Evolutionary conservation across 2,329 filamentous ascomycete genomes (phyloP).

Genomic region (Penicillium hordei): DNA sequence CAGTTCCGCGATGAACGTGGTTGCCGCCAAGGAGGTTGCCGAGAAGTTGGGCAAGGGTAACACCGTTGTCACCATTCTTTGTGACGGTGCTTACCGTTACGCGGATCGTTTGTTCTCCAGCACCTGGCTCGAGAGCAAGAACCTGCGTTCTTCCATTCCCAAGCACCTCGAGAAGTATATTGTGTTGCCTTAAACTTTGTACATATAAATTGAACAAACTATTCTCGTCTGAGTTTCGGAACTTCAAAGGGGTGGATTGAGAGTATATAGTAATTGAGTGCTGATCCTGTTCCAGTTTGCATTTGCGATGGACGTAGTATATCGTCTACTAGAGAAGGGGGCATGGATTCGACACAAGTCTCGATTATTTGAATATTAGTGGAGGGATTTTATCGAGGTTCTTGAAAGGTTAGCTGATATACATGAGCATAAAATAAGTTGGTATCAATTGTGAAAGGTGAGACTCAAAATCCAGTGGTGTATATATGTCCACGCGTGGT

Average conservation of each 20-base stretch:
- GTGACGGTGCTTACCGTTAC: slow-evolving; percentile 96
- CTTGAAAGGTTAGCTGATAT: background rate
- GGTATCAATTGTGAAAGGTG: slow-evolving; percentile 12
- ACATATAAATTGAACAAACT: slow-evolving; percentile 2
- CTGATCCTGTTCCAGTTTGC: no score
- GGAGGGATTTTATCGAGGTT: background rate
- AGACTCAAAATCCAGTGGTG: slow-evolving; percentile 4
- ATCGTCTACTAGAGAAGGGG: background rate
- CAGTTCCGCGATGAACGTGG: slow-evolving; percentile 91
- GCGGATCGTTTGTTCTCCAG: slow-evolving; percentile 89
- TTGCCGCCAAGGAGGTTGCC: slow-evolving; percentile 90
- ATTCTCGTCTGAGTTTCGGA: background rate
- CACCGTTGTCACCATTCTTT: slow-evolving; percentile 90
- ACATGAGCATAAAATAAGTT: background rate
- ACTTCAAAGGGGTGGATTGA: background rate
- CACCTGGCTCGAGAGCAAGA: slow-evolving; percentile 88
- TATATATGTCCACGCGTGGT: slow-evolving; percentile 12
- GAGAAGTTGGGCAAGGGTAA: slow-evolving; percentile 84
- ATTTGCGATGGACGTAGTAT: background rate
- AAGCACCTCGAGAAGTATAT: slow-evolving; percentile 89
- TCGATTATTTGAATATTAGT: no score
- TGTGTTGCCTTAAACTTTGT: slow-evolving; percentile 66
- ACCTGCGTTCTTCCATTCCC: slow-evolving; percentile 75
- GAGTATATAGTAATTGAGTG: background rate
- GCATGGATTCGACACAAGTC: background rate